Evolutionary conservation across 1,139 yeast genomes (phyloP).

Genomic region (Schizosaccharomyces versatilis): DNA sequence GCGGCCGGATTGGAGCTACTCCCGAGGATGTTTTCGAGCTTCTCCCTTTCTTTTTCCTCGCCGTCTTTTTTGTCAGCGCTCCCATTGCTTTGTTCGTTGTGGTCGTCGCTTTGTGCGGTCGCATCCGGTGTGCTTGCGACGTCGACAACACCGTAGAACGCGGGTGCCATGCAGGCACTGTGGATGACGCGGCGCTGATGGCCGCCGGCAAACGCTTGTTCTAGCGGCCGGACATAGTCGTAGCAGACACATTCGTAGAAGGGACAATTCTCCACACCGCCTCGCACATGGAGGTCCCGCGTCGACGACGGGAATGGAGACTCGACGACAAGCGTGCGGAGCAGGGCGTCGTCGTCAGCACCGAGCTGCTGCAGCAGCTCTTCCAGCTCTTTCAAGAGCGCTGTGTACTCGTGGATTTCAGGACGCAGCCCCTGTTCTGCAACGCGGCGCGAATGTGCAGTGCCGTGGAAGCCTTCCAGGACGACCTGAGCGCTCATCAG

Average conservation of each 20-base stretch:
- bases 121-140: background rate
- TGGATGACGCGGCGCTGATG: background rate
- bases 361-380: too few relatives aligned
- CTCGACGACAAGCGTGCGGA: too few relatives aligned
- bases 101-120: background rate
- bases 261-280: background rate
- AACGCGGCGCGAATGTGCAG: too few relatives aligned
- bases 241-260: background rate
- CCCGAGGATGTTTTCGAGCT: conserved; percentile 24
- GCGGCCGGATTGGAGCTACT: conserved; percentile 2
- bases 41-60: conserved; percentile 35
- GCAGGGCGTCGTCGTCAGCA: too few relatives aligned
- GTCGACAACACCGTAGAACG: background rate
- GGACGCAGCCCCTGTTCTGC: too few relatives aligned
- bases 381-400: too few relatives aligned
- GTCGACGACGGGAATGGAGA: too few relatives aligned
- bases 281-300: too few relatives aligned
- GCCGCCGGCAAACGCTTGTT: background rate
- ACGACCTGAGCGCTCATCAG: too few relatives aligned
- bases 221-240: background rate
- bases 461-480: too few relatives aligned
- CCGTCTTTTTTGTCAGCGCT: conserved; percentile 20
- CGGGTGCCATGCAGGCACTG: background rate
- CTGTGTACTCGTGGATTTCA: too few relatives aligned
- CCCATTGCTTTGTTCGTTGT: too few relatives aligned